These are phyloP conservation scores for Cucurbita maxima DNA, from an alignment of 306 rosid genomes.

Conservation along the genomic window DNA sequence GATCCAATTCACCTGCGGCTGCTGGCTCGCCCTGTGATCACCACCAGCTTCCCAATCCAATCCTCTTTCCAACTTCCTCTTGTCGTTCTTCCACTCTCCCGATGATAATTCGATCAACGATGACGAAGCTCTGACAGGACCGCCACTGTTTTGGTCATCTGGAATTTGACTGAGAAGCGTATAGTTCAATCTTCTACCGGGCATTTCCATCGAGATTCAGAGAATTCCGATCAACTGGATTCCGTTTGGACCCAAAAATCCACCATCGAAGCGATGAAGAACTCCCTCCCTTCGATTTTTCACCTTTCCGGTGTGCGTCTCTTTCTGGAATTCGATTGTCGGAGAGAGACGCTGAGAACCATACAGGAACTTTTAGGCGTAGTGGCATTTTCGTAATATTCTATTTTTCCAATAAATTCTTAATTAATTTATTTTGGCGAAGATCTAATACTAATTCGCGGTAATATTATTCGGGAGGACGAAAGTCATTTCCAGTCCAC, in stretches of 20 bases:
- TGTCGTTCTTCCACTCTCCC: conserved; percentile 46
- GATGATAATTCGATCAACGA: conserved; percentile 37
- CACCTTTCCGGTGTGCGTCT: not conserved
- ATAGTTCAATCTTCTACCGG: conserved; percentile 77
- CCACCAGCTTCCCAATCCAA: conserved; percentile 57
- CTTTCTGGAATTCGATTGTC: conserved; percentile 9
- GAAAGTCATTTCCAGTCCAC: not conserved
- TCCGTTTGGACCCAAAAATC: conserved; percentile 32
- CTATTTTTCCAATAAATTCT: not conserved
- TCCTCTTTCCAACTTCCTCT: conserved; percentile 36
- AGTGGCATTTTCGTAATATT: conserved; percentile 5
- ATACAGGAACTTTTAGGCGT: not conserved
- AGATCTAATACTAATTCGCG: not conserved
- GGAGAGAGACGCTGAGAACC: not conserved
- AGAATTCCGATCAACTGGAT: conserved; percentile 21
- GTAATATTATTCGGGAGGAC: not conserved
- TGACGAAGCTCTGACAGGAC: conserved; percentile 21
- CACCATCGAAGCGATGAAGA: conserved; percentile 29
- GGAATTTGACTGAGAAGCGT: conserved; percentile 61
- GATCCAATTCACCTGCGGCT: conserved; percentile 57
- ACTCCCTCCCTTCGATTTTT: not conserved
- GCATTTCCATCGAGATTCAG: conserved; percentile 58
- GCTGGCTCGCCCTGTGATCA: conserved; percentile 53
- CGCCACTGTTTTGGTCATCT: conserved; percentile 44
- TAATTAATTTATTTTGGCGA: not conserved